Evolutionary conservation across 441 rosid genomes (phyloP).

Genomic region (Manihot esculenta): DNA sequence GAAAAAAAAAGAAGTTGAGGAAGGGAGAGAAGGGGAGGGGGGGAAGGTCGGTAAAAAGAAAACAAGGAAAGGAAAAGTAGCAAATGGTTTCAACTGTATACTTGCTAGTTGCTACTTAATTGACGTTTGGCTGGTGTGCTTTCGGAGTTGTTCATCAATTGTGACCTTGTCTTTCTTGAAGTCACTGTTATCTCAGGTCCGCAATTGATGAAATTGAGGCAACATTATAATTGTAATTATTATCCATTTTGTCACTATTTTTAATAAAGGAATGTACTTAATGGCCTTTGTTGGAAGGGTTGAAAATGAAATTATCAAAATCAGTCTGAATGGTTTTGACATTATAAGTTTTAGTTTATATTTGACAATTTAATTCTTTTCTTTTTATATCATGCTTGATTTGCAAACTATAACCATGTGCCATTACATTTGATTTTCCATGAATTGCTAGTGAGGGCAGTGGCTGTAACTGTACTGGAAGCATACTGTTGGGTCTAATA

Average conservation of each 20-base stretch:
- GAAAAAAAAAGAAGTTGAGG: too few relatives aligned
- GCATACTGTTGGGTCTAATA: neutral
- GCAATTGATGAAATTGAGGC: neutral
- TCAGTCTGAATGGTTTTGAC: neutral
- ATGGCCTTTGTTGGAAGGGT: neutral
- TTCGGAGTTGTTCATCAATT: neutral
- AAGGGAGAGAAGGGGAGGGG: too few relatives aligned
- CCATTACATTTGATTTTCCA: neutral
- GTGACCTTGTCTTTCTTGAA: neutral
- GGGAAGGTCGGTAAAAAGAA: neutral
- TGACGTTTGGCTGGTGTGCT: neutral
- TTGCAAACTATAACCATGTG: neutral
- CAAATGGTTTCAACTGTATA: neutral
- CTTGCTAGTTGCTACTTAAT: neutral
- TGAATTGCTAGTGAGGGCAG: neutral
- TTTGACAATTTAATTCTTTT: neutral
- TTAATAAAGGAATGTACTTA: neutral
- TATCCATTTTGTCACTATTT: neutral
- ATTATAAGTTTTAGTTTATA: conserved; percentile 1
- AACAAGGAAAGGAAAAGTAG: neutral
- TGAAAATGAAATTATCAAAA: neutral
- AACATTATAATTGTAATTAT: neutral
- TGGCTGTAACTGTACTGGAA: neutral
- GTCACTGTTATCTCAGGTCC: neutral
- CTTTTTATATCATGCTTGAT: neutral